Evolutionary conservation across 805 yeast genomes (phyloP).

Genomic region (Sugiyamaella mastotermitis): DNA sequence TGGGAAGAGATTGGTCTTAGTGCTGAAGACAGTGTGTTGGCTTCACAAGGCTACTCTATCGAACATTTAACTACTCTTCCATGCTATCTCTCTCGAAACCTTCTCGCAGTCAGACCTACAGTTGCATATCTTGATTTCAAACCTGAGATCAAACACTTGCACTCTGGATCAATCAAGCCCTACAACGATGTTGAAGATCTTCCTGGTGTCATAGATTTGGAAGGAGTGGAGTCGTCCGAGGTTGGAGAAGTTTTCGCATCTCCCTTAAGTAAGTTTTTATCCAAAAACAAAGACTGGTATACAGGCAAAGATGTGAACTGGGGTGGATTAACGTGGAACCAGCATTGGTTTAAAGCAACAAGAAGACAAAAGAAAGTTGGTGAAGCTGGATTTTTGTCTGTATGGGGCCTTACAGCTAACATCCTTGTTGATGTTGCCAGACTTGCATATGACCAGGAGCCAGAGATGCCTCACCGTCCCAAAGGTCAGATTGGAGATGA

Average conservation of each 20-base stretch:
- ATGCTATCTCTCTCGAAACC: conserved; percentile 72
- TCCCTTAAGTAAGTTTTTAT: conserved; percentile 22
- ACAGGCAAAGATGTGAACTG: conserved; percentile 26
- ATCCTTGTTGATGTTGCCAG: conserved; percentile 35
- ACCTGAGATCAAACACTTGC: neutral
- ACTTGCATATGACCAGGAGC: conserved; percentile 27
- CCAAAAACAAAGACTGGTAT: conserved; percentile 18
- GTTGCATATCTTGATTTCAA: conserved; percentile 23
- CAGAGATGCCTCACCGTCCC: conserved; percentile 28
- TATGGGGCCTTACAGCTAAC: conserved; percentile 40
- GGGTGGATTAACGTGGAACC: conserved; percentile 30
- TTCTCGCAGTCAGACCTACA: conserved; percentile 78
- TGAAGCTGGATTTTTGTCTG: conserved; percentile 26
- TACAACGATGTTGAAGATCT: conserved; percentile 13
- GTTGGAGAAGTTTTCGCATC: conserved; percentile 29
- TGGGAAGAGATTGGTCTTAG: conserved; percentile 78
- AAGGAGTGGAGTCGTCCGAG: conserved; percentile 21
- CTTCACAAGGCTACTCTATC: conserved; percentile 43
- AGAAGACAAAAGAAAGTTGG: conserved; percentile 25
- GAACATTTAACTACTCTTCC: conserved; percentile 65
- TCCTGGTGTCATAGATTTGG: conserved; percentile 16
- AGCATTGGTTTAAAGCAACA: conserved; percentile 28
- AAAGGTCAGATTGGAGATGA: conserved; percentile 28
- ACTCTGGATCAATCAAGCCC: neutral
- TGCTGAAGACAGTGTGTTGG: conserved; percentile 24